Evolutionary conservation across 1,284 basidiomycete genomes (phyloP), one percentile per base, ranked within the genome.

Genomic region (Ganoderma meredithae): DNA sequence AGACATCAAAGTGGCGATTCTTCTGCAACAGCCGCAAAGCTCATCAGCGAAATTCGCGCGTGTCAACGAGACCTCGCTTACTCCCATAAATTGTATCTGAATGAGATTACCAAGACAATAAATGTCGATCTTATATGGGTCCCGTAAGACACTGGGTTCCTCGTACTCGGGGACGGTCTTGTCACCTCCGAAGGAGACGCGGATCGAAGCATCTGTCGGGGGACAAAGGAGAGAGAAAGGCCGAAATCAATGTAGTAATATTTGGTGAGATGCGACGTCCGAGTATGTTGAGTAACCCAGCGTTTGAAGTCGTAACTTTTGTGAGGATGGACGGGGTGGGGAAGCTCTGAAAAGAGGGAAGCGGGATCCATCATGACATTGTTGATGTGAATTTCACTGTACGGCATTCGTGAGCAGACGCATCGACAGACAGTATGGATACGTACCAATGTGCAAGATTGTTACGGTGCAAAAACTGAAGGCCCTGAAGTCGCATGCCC

Each of bases 311-410:
- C 72, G n/a, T 68, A 75, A 19, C 63, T 73, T 56, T 58, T 63
- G 5, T 56, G 31, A 0, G 49, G 43, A 5, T 33, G 27, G 6
- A 62, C 36, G 4, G 78, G 79, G 64, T 81, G 80, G 36, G 70
- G 76, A 1, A 64, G 69, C 15, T 77, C 60, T 6, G 74, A 70
- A 65, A 76, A 77, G 53, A 81, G 62, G n/a, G 69, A 60, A 13
- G 65, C 58, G 0, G 79, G 73, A 58, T 82, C 80, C 68, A 82
- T 76, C 79, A 84, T 79, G 52, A 83, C 72, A 62, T 86, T 83
- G 0, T 84, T 85, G 36, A 25, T 25, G 47, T 49, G 31, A 19
- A 9, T 47, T 0, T 41, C 31, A 15, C 6, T 49, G 3, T 10
- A 22, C 47, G 22, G n/a, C n/a, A 7, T 5, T 49, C 47, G 12